Evolutionary conservation across 352 stramenopile species (phyloP), one percentile per base, ranked within the genome.

Genomic region (Aphanomyces stellatus): DNA sequence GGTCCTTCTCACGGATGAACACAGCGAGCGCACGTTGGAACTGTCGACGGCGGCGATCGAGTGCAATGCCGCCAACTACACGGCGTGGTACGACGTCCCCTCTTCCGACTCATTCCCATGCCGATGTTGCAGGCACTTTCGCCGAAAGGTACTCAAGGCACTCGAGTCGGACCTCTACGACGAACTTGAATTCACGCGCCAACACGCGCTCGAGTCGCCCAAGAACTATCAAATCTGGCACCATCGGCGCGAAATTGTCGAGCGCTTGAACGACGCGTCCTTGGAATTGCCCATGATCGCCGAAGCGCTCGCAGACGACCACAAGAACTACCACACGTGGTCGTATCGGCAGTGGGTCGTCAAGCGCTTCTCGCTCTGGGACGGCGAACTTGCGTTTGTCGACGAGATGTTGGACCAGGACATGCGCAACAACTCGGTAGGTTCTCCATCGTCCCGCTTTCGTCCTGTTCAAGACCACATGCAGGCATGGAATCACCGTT

Each of bases 191-290:
- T 93, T 84, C 72, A 84, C 74, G 61, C 85, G 91, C 68, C 76
- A 85, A 41, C 87, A 98, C 72, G 94, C 93, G 33, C 85, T 97
- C 28, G 74, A 81, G 27, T 95, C 98, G 81, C 96, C 97, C 3
- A 99, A 99, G 80, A 99, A 99, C 81, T 99, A 99, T 82, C 97
- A 99, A 77, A 96, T 99, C 72, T 99, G 96, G 96, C 97, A 99
- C 80, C 96, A 99, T 76, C 94, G 96, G 24, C 84, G 96, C 48
- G 93, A 95, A 65, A 82, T 99, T 31, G 90, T 97, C 66, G 79
- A 91, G 51, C 76, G 86, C 63, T 55, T 95, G 66, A 66, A 82
- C 13, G 76, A 98, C 74, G 80, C 81, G 30, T 81, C 82, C 61
- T 63, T 79, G 15, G 97, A 99, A 79, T 86, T 99, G 62, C 71